Base-by-base conservation (phyloP, 805 yeast species). In the Candida odintsovae region DNA sequence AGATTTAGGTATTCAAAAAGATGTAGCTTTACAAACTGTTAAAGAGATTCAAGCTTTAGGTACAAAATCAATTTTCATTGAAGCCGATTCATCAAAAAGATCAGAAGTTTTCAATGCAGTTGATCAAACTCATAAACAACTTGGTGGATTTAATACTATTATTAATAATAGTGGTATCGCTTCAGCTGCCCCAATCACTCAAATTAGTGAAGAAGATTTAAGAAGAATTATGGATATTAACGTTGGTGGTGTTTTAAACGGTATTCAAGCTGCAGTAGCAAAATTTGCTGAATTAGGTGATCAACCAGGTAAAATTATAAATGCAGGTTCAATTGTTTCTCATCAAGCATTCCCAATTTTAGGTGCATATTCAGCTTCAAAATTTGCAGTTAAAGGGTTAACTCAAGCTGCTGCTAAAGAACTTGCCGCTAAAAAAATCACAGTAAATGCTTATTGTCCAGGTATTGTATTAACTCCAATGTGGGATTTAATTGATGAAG, bases 391-490 rank as follows among this genome's bases (percentile, higher is more conserved):
- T 11, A 63, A 58, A 42, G 64, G 61, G 18, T 51, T 70, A 28
- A 68, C 72, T 5, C 67, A 67, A 46, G 56, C 63, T 15, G 65
- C 68, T 46, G 71, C 75, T 5, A 58, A 64, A 41, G 74, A 70
- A 48, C 54, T 64, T 48, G 71, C 71, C 0, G 45, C 55, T 7
- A 45, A 63, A 29, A 62, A 65, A 42, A 66, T 70, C 46, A 63
- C 69, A n/a, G 68, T 69, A 15, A 70, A 70, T 49, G 51, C 65
- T 4, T 64, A 68, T 47, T 66, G 67, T 48, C 73, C 73, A 18
- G 74, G 72, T 29, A 63, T 65, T 44, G 71, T 68, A n/a, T 51
- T 61, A n/a, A 69, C 74, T 1, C 67, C 68, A 49, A 59, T 70
- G 64, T 58, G 66, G 61, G 67, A 63, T 42, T 46, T 56, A 28